Percentiles rank a stretch among this genome's conserved stretches.
Conservation (phyloP, 306 rosid species). For the Cicer judaicum region DNA sequence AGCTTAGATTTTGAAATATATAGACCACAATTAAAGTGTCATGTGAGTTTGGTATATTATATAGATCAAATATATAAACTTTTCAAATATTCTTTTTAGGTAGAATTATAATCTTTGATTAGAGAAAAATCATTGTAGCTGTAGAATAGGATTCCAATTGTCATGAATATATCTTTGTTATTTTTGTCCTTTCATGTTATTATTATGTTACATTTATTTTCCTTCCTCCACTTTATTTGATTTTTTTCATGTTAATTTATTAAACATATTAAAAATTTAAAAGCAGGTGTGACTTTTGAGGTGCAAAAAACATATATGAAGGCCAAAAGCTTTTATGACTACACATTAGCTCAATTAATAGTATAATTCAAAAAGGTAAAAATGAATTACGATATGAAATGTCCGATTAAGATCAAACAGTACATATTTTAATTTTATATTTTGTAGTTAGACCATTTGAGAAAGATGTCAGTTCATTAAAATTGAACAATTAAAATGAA, state of each 20-base stretch:
- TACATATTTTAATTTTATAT: not conserved
- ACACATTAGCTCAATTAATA: conserved; percentile 42
- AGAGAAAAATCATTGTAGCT: conserved; percentile 10
- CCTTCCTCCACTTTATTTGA: conserved; percentile 40
- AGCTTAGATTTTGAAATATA: conserved; percentile 31
- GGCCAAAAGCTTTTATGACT: conserved; percentile 48
- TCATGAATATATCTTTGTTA: conserved; percentile 8
- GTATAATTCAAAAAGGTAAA: conserved; percentile 11
- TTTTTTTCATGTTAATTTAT: conserved; percentile 22
- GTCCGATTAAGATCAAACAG: not conserved
- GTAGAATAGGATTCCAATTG: conserved; percentile 40
- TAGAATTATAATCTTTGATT: not conserved
- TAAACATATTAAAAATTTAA: conserved; percentile 29
- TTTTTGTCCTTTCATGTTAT: conserved; percentile 51
- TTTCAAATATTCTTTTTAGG: too few species aligned
- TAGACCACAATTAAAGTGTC: conserved; percentile 23
- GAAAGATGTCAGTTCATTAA: not conserved
- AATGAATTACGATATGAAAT: not conserved
- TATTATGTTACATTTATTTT: conserved; percentile 37
- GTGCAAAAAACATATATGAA: conserved; percentile 50
- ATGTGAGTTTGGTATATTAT: conserved; percentile 36
- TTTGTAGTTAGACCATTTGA: not conserved
- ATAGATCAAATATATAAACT: too few species aligned
- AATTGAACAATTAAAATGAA: not conserved
- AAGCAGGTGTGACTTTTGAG: conserved; percentile 57